Base-by-base conservation (phyloP, 2,329 filamentous ascomycete genomes). In the Fusarium sp. region DNA sequence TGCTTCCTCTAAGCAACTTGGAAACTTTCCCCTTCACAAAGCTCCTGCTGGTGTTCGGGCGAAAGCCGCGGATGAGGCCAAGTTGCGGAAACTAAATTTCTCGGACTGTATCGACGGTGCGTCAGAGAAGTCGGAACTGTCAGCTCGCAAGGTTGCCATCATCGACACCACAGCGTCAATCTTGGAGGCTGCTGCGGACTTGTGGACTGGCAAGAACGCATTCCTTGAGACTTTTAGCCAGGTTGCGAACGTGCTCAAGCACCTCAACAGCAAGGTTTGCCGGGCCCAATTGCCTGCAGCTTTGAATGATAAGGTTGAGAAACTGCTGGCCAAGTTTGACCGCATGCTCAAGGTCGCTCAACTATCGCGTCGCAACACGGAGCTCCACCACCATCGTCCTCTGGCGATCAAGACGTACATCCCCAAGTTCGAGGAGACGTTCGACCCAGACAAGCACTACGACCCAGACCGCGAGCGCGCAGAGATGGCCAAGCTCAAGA, bases 401-500 rank as follows among this genome's bases (percentile, higher is more conserved):
- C 87, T 97, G 5, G 91, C 96, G 24, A 97, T 98, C 84, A 94
- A 95, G 80, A 90, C 90, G 10, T 91, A 88, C 62, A 90, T 98
- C 48, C 96, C 96, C 81, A 97, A 97, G 81, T 99, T 98, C 83
- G 96, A 98, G 83, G 95, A 98, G 79, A 87, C 88, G 62, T 99
- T 94, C 87, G 96, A 97, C 80, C 96, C 96, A 5, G 90, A 92
- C 83, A 95, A 94, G 83, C 96, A 98, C 86, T 98, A 99, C 87
- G 97, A 99, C 78, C 94, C 94, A 1, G 92, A 99, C 81, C 91
- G 91, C 73, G 94, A 97, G 81, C 92, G 96, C 34, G 91, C 93
- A 24, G 94, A 98, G 77, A 82, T 92, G 67, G 90, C 90, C 77
- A 96, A 94, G 81, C 87, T 99, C 77, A 91, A 90, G 83, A 91